Evolutionary conservation across 2,329 filamentous ascomycete genomes (phyloP).

Genomic region (Alternaria arbusti): DNA sequence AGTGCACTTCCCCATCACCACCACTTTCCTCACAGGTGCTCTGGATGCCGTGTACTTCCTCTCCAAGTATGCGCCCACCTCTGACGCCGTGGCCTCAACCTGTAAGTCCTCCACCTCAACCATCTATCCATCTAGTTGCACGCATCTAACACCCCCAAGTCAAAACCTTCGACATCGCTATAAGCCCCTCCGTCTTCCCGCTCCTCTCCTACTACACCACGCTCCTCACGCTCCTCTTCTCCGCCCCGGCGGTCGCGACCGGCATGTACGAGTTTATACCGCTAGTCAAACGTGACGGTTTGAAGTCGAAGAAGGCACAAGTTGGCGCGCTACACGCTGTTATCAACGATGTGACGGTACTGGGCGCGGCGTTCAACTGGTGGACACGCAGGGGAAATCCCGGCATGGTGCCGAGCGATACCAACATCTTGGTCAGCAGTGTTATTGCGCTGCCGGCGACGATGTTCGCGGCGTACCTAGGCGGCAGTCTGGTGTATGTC

Average conservation of each 20-base stretch:
- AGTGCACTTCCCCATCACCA: conserved; percentile 57
- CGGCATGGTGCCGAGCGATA: conserved; percentile 44
- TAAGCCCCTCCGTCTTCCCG: conserved; percentile 44
- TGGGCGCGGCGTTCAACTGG: conserved; percentile 52
- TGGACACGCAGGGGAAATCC: conserved; percentile 45
- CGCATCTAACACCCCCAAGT: conserved; percentile 17
- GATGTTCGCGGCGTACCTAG: conserved; percentile 52
- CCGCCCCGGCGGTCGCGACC: conserved; percentile 40
- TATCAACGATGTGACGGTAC: conserved; percentile 51
- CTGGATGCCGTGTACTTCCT: conserved; percentile 51
- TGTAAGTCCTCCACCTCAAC: conserved; percentile 16
- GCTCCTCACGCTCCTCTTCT: conserved; percentile 46
- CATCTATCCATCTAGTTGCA: too few relatives aligned
- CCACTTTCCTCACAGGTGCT: conserved; percentile 50
- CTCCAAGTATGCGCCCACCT: conserved; percentile 42
- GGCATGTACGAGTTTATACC: conserved; percentile 49
- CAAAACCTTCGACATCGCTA: conserved; percentile 35
- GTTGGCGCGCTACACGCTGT: conserved; percentile 51
- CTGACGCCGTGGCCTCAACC: conserved; percentile 38
- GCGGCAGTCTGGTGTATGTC: conserved; percentile 53
- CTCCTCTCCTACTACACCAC: conserved; percentile 54
- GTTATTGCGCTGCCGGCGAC: conserved; percentile 43
- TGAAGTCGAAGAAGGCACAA: conserved; percentile 52
- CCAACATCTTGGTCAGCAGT: conserved; percentile 48
- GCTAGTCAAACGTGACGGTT: conserved; percentile 52